Evolutionary conservation across 2,329 filamentous ascomycete species (phyloP).

Genomic region (Diaporthe sp.): DNA sequence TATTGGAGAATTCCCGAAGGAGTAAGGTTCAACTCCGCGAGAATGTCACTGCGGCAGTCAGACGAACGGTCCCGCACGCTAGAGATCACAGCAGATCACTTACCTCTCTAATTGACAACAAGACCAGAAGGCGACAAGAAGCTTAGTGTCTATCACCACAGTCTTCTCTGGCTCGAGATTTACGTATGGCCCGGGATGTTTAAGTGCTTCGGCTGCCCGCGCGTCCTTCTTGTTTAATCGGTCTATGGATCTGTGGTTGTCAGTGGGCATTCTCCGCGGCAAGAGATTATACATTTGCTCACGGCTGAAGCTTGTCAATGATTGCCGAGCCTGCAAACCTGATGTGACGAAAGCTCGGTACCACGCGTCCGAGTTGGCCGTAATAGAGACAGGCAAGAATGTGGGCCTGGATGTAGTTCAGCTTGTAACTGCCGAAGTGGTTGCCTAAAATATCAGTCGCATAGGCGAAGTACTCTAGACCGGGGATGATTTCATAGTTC

Average conservation of each 20-base stretch:
- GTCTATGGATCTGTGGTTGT: slow-evolving; percentile 55
- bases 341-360: slow-evolving; percentile 82
- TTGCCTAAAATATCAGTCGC: slow-evolving; percentile 89
- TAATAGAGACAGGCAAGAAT: slow-evolving; percentile 90
- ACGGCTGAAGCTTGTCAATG: slow-evolving; percentile 81
- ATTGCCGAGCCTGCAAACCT: slow-evolving; percentile 66
- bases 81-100: slow-evolving; percentile 32
- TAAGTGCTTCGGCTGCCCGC: background rate
- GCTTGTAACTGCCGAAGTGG: slow-evolving; percentile 79
- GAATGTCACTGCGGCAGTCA: slow-evolving; percentile 74
- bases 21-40: slow-evolving; percentile 81
- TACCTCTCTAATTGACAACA: slow-evolving; percentile 92
- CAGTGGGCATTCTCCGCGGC: background rate
- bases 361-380: slow-evolving; percentile 84
- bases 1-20: slow-evolving; percentile 71
- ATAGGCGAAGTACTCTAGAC: slow-evolving; percentile 88
- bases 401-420: slow-evolving; percentile 86
- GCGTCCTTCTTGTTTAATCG: slow-evolving; percentile 47
- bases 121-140: slow-evolving; percentile 88
- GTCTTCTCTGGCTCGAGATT: slow-evolving; percentile 17
- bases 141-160: slow-evolving; percentile 67
- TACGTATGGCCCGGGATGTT: slow-evolving; percentile 36
- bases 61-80: slow-evolving; percentile 35
- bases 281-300: slow-evolving; percentile 47
- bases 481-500: slow-evolving; percentile 89